phyloP scores from a whole-genome alignment of 1,139 yeast species.

The Candida sp. region DNA sequence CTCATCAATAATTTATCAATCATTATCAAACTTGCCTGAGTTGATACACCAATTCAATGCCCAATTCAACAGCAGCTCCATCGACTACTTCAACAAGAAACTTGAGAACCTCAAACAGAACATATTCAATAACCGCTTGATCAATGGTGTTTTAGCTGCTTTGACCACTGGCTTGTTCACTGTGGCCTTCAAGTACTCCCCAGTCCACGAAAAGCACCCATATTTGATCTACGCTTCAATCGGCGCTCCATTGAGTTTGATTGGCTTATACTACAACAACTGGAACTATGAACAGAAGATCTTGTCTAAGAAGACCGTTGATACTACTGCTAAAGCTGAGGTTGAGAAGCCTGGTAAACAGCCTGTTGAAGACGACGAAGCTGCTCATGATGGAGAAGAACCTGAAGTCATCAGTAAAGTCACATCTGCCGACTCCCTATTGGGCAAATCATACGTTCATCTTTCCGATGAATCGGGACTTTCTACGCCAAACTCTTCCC shows the following conservation, averaged over 20 bases:
- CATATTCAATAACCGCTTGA: conserved; percentile 29
- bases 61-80: conserved; percentile 10
- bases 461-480: conserved; percentile 47
- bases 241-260: conserved; percentile 44
- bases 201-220: conserved; percentile 54
- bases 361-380: neutral
- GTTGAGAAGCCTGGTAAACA: neutral
- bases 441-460: conserved; percentile 55
- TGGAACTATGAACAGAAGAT: conserved; percentile 21
- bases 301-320: conserved; percentile 13
- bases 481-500: conserved; percentile 22
- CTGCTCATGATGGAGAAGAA: conserved; percentile 15
- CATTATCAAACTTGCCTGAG: conserved; percentile 37
- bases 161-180: conserved; percentile 43
- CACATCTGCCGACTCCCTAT: conserved; percentile 31
- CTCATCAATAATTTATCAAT: conserved; percentile 41
- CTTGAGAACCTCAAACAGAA: conserved; percentile 19
- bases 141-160: conserved; percentile 37
- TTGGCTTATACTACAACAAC: conserved; percentile 26
- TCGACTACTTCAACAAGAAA: conserved; percentile 5
- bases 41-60: conserved; percentile 33
- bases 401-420: conserved; percentile 11
- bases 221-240: conserved; percentile 60
- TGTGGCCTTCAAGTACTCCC: conserved; percentile 46
- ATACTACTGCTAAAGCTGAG: conserved; percentile 3